Evolutionary conservation across 768 basidiomycete genomes (phyloP), one percentile per base, ranked within the genome.

Genomic region (Hericium rajendrae): DNA sequence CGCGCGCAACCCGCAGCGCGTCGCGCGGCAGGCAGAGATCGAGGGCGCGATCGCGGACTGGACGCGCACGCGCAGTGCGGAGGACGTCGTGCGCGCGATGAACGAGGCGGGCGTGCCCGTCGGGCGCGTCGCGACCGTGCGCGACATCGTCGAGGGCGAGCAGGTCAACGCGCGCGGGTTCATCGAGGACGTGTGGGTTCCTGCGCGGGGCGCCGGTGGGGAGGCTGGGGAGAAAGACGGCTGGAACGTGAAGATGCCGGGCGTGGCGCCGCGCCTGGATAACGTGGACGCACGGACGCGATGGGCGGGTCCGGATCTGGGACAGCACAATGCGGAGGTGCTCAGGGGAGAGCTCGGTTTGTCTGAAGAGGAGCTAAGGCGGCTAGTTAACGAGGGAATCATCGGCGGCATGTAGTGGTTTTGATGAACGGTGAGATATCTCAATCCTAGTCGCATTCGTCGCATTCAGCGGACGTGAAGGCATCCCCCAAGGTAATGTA

Each of bases 271-370:
- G 6, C 67, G 82, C 53, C 66, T 88, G 54, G 78, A 85, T 57
- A 83, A 82, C 13, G 78, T 78, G 26, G 75, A 83, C 46, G 69
- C 78, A 4, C 73, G 73, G 61, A 83, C 85, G 1, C 76, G 73
- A 59, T 87, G 84, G 84, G 85, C 84, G 26, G 85, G 85, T 0
- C 85, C 85, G 2, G 74, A 84, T 59, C 70, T 87, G n/a, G 86
- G 86, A 3, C 67, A 66, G 26, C 70, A 72, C 50, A 71, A 68
- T 54, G 61, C 60, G n/a, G 71, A 72, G 58, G 69, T 72, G 41
- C 56, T 72, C 9, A 52, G 64, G 20, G 65, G 59, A 1, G 65
- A 68, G 53, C 59, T 72, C 22, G 70, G 68, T 2, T 51, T 72
- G 2, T 55, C 63, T 0, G 61, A 59, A 10, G 65, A 63, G 3